Conservation (phyloP, 2,329 filamentous ascomycete genomes). For the Colletotrichum sp. region DNA sequence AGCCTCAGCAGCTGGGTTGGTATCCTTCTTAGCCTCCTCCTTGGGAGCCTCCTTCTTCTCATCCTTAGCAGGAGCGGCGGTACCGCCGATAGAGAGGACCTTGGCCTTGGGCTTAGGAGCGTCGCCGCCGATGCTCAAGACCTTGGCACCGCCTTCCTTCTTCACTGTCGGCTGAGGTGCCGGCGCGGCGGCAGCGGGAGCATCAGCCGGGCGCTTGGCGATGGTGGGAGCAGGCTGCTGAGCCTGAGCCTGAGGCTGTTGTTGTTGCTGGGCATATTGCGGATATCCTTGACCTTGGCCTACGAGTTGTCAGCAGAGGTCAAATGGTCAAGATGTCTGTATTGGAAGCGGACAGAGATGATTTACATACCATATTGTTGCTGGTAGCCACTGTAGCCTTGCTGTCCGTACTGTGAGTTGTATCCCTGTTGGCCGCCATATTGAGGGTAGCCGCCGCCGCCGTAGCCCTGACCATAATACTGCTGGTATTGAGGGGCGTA, state of each 20-base stretch:
- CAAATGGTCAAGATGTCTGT: background rate
- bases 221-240: constrained; percentile 63
- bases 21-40: constrained; percentile 55
- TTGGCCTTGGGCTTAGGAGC: constrained; percentile 59
- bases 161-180: constrained; percentile 55
- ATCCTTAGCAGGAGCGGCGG: constrained; percentile 40
- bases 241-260: constrained; percentile 35
- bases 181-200: constrained; percentile 45
- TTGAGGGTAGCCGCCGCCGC: constrained; percentile 55
- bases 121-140: constrained; percentile 67
- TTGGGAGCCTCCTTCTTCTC: constrained; percentile 49
- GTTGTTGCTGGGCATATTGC: constrained; percentile 53
- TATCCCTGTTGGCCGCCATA: constrained; percentile 51
- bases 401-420: constrained; percentile 49
- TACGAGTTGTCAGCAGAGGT: background rate
- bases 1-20: constrained; percentile 55
- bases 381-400: constrained; percentile 36
- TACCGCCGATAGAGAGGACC: constrained; percentile 47
- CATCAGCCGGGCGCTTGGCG: constrained; percentile 63
- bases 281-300: constrained; percentile 42
- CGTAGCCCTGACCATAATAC: constrained; percentile 58
- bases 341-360: background rate
- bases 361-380: constrained; percentile 42
- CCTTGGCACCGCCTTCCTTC: constrained; percentile 66
- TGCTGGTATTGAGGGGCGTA: constrained; percentile 63